Conservation (phyloP, 1,284 basidiomycete genomes). For the Mrakiaceae sp. region DNA sequence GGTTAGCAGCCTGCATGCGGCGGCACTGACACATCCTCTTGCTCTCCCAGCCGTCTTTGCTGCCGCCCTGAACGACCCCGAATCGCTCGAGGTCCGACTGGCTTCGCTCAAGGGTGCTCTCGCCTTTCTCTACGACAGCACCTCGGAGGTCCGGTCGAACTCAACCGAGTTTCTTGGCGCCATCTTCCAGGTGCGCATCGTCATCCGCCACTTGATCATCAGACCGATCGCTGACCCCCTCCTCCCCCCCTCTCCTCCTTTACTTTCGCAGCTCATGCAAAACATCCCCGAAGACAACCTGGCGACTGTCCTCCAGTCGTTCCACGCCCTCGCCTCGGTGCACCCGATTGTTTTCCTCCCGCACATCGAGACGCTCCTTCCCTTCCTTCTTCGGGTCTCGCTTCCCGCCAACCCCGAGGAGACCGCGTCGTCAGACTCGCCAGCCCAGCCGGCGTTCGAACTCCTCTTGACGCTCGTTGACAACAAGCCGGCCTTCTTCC, state of each 20-base stretch:
- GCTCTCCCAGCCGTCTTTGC: conserved; percentile 10
- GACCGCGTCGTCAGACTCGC: conserved; percentile 36
- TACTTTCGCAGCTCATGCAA: neutral
- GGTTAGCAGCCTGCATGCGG: no score
- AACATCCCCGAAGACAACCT: neutral
- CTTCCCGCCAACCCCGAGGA: conserved; percentile 64
- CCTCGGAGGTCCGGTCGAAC: neutral
- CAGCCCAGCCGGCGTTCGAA: conserved; percentile 27
- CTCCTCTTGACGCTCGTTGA: conserved; percentile 28
- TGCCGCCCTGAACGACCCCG: conserved; percentile 8
- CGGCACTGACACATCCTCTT: neutral
- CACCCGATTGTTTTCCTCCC: conserved; percentile 56
- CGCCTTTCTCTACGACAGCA: conserved; percentile 11
- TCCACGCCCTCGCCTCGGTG: conserved; percentile 58
- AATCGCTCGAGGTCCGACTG: conserved; percentile 14
- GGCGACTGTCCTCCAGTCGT: conserved; percentile 41
- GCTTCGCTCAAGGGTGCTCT: conserved; percentile 14
- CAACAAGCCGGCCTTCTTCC: conserved; percentile 21
- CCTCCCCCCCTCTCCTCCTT: neutral
- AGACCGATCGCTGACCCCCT: no score
- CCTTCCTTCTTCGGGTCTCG: conserved; percentile 51
- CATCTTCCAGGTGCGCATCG: conserved; percentile 1
- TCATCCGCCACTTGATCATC: neutral
- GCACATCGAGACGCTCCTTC: conserved; percentile 50
- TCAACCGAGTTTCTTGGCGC: conserved; percentile 1